Evolutionary conservation across 495 filamentous ascomycete genomes (phyloP).

Genomic region (Penicillium desertorum): DNA sequence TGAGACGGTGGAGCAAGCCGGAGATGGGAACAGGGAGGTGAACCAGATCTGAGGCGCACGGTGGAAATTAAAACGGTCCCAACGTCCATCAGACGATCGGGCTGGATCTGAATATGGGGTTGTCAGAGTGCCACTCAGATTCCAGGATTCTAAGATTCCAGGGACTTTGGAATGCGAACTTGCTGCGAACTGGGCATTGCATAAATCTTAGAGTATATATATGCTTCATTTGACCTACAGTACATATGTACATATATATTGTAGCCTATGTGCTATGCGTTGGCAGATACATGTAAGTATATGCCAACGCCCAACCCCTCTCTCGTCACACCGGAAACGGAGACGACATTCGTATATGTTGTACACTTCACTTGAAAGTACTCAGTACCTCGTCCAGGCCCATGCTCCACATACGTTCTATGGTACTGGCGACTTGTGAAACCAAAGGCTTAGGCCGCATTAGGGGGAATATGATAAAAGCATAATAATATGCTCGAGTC

Average conservation of each 20-base stretch:
- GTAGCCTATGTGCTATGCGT: background rate
- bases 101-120: constrained; percentile 13
- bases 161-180: constrained; percentile 8
- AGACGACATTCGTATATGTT: too few species aligned
- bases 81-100: constrained; percentile 9
- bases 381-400: constrained; percentile 6
- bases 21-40: constrained; percentile 21
- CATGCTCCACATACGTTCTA: background rate
- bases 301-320: constrained; percentile 12
- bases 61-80: constrained; percentile 27
- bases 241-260: background rate
- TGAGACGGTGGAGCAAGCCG: constrained; percentile 22
- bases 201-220: background rate
- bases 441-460: constrained; percentile 4
- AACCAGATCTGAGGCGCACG: constrained; percentile 27
- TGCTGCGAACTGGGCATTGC: constrained; percentile 7
- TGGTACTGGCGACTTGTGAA: constrained; percentile 10
- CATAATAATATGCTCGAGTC: background rate
- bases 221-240: background rate
- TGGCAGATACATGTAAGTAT: constrained; percentile 1
- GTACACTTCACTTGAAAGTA: background rate
- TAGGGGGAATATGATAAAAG: background rate
- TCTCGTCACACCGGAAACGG: constrained; percentile 14
- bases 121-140: background rate
- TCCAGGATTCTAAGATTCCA: background rate